phyloP scores from a whole-genome alignment of 768 basidiomycete species.

The Boletus rex-veris region DNA sequence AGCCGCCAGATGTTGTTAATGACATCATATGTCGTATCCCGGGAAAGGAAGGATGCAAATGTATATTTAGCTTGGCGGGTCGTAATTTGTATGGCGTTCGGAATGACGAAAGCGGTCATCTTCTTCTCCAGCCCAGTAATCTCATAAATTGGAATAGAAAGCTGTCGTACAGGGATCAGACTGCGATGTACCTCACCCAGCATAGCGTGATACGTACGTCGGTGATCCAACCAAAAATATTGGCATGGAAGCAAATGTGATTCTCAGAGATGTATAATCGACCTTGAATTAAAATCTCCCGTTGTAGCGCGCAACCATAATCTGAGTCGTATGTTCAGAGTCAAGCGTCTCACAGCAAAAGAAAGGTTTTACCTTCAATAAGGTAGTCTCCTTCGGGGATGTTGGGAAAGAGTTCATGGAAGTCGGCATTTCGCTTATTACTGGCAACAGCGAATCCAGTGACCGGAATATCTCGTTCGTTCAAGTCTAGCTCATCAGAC shows the following conservation, averaged over 20 bases:
- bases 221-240: conserved; percentile 99
- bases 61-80: conserved; percentile 84
- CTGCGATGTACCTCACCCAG: not conserved
- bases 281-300: conserved; percentile 96
- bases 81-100: conserved; percentile 90
- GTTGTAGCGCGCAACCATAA: conserved; percentile 95
- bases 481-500: conserved; percentile 34
- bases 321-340: conserved; percentile 46
- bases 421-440: conserved; percentile 90
- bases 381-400: conserved; percentile 96
- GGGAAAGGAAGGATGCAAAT: conserved; percentile 93
- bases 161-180: conserved; percentile 40
- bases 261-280: conserved; percentile 97
- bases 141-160: conserved; percentile 85
- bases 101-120: conserved; percentile 97
- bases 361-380: conserved; percentile 76
- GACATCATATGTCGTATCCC: conserved; percentile 95
- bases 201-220: conserved; percentile 56
- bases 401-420: conserved; percentile 86
- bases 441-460: conserved; percentile 98
- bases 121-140: conserved; percentile 87
- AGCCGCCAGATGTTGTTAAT: conserved; percentile 95
- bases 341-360: not conserved
- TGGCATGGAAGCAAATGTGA: conserved; percentile 98
- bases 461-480: conserved; percentile 74